Conservation (phyloP, 208 protist species). For the Acanthamoeba sp. region DNA sequence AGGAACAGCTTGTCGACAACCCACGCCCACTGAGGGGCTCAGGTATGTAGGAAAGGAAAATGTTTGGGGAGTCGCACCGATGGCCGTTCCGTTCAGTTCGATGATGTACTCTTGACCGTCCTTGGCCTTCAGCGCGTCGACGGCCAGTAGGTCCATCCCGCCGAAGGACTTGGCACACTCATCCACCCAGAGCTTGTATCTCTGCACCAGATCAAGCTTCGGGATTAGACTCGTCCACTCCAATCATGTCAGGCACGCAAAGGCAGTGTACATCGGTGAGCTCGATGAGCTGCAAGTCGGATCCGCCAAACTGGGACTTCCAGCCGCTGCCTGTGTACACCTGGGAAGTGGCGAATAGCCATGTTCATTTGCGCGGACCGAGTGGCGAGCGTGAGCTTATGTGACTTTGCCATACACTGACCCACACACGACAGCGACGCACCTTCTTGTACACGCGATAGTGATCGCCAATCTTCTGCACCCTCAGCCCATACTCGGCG, state of each 20-base stretch:
- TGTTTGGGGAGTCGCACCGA: not conserved
- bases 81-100: conserved; percentile 65
- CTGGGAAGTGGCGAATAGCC: too few relatives aligned
- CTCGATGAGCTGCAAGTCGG: conserved; percentile 39
- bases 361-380: not conserved
- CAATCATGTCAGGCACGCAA: not conserved
- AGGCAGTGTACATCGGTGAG: not conserved
- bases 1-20: too few relatives aligned
- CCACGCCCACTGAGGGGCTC: too few relatives aligned
- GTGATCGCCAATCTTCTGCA: conserved; percentile 37
- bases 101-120: conserved; percentile 72
- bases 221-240: not conserved
- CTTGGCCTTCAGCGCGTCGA: conserved; percentile 6
- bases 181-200: conserved; percentile 40
- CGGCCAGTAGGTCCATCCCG: not conserved
- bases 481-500: conserved; percentile 40
- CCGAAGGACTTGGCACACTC: conserved; percentile 19
- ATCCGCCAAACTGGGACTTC: conserved; percentile 74
- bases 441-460: conserved; percentile 49
- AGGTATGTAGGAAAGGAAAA: too few relatives aligned
- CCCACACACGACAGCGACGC: not conserved
- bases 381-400: too few relatives aligned
- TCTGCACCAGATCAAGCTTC: not conserved
- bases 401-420: too few relatives aligned
- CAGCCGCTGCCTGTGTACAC: conserved; percentile 64